These are phyloP conservation scores for Acorus gramineus DNA, from an alignment of 106 monocot genomes.

Conservation along the genomic window DNA sequence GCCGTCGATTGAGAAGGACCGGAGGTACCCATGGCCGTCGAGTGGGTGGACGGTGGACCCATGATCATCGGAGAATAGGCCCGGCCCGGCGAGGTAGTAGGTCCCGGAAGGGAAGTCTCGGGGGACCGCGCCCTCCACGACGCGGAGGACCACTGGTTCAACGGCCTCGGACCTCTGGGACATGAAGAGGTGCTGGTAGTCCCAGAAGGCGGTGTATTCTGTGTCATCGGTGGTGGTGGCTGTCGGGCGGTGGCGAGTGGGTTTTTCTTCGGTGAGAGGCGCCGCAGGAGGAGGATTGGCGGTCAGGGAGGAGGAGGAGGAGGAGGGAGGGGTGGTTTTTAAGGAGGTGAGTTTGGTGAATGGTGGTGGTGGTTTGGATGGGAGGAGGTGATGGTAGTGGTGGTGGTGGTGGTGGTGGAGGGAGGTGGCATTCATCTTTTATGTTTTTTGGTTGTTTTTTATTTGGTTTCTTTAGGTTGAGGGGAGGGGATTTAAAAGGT, in stretches of 20 bases:
- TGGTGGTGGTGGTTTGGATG: too few species aligned
- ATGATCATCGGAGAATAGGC: constrained; percentile 78
- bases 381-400: too few species aligned
- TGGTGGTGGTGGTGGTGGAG: too few species aligned
- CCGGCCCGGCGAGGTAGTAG: constrained; percentile 71
- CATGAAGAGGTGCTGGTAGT: constrained; percentile 81
- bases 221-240: not conserved
- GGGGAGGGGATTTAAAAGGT: too few species aligned
- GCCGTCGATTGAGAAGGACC: constrained; percentile 53
- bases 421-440: too few species aligned
- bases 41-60: constrained; percentile 85
- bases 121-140: constrained; percentile 37
- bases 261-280: not conserved
- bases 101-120: constrained; percentile 42
- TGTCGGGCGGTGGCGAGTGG: not conserved
- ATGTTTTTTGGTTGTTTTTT: too few species aligned
- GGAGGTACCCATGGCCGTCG: constrained; percentile 93
- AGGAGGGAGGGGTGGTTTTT: not conserved
- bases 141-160: constrained; percentile 26
- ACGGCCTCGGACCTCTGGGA: constrained; percentile 66
- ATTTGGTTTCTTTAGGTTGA: too few species aligned
- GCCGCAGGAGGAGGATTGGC: not conserved
- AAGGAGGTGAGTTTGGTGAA: too few species aligned
- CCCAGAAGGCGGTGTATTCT: constrained; percentile 37
- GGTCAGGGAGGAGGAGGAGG: not conserved